phyloP scores from a whole-genome alignment of 176 grass and related monocot genomes.

The Oryza rufipogon region DNA sequence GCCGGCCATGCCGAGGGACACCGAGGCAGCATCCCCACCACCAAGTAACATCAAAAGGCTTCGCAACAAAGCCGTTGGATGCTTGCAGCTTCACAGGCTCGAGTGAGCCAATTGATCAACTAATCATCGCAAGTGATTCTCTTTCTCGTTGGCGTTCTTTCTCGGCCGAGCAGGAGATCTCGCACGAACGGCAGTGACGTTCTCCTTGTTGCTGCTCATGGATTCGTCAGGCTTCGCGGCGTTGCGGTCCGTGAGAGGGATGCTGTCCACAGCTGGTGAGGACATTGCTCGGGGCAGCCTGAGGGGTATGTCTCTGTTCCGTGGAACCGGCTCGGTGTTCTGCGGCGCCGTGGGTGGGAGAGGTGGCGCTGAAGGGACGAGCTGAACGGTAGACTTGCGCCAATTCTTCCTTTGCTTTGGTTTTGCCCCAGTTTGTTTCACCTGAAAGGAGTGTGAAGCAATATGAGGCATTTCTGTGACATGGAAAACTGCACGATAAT shows the following conservation, averaged over 20 bases:
- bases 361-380: constrained; percentile 49
- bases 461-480: constrained; percentile 13
- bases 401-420: constrained; percentile 73
- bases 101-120: background rate
- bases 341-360: constrained; percentile 29
- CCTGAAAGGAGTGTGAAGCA: constrained; percentile 37
- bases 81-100: background rate
- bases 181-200: constrained; percentile 29
- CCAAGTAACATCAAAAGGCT: background rate
- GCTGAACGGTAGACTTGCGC: constrained; percentile 74
- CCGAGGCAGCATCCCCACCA: constrained; percentile 17
- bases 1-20: background rate
- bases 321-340: constrained; percentile 41
- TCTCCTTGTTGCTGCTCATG: constrained; percentile 53
- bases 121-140: constrained; percentile 60
- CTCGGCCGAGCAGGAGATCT: constrained; percentile 48
- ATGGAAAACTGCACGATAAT: background rate
- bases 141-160: constrained; percentile 69
- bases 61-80: background rate
- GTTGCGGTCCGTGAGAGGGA: constrained; percentile 71
- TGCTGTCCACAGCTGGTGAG: constrained; percentile 37
- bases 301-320: constrained; percentile 54
- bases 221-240: constrained; percentile 50
- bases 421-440: constrained; percentile 40
- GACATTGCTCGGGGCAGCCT: constrained; percentile 87